Conservation (phyloP, 164 flowering plant genomes). For the Pachysandra terminalis region DNA sequence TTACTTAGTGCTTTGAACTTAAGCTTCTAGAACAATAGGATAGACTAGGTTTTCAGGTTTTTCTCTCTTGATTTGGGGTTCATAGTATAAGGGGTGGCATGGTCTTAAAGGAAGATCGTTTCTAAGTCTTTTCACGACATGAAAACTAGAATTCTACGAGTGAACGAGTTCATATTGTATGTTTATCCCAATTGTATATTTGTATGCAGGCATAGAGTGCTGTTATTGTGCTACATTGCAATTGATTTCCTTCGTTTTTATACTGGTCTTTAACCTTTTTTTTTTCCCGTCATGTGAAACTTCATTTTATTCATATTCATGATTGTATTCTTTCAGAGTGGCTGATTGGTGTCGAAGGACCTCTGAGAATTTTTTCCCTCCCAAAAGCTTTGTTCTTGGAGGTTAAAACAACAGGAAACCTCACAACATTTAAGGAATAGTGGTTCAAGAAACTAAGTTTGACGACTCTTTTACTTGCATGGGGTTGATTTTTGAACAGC, state of each 20-base stretch:
- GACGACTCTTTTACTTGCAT: background rate
- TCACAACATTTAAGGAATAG: background rate
- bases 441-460: background rate
- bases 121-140: background rate
- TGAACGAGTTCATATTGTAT: background rate
- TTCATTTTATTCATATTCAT: background rate
- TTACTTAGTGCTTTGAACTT: background rate
- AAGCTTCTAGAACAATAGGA: background rate
- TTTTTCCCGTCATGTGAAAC: background rate
- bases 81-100: background rate
- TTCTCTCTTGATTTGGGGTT: background rate
- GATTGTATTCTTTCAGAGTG: background rate
- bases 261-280: background rate
- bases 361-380: background rate
- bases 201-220: background rate
- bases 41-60: background rate
- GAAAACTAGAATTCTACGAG: background rate
- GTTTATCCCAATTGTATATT: background rate
- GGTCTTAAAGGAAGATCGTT: background rate
- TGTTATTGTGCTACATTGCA: background rate
- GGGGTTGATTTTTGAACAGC: background rate
- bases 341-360: conserved; percentile 2
- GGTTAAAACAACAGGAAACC: background rate
- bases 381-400: background rate
- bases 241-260: background rate